Base-by-base conservation (phyloP, 768 basidiomycete genomes). In the Plicaturopsis crispa region DNA sequence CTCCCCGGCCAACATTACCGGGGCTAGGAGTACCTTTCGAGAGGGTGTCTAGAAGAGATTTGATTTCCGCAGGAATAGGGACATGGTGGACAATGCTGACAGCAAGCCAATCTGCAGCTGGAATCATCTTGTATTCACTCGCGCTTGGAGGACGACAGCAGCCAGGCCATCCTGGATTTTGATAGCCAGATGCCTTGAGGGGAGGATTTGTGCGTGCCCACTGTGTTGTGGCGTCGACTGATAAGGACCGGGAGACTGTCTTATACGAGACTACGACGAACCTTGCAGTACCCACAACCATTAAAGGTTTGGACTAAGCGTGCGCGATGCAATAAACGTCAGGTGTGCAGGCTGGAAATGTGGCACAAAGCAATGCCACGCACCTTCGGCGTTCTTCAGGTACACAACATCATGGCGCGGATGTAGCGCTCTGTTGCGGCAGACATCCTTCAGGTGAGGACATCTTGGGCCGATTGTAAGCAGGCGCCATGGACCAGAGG, bases 261-360 rank as follows among this genome's bases (percentile, higher is more conserved):
- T n/a, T n/a, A n/a, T n/a, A n/a, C n/a, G n/a, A n/a, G n/a, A n/a
- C n/a, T n/a, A n/a, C 41, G 10, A 56, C 59, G 31, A 43, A 88
- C 87, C 79, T 89, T 91, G 81, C 88, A 91, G 60, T 76, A 91
- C 17, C 88, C 88, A 56, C 87, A 90, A 35, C 85, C 84, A 50
- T 83, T 86, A 67, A 88, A 88, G 24, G 76, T 75, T 53, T 82
- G 76, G 48, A 89, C 84, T 86, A 54, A 31, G n/a, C n/a, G n/a
- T n/a, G n/a, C 45, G 38, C 30, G 42, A 45, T 42, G 44, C 38
- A 43, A 30, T 37, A 41, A 14, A 41, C 38, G 46, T 49, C 41
- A 48, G 50, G 39, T 48, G 38, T 38, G 28, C 33, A 36, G n/a
- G 24, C 41, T 37, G 36, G 50, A 44, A 39, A 43, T 31, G 19